Base-by-base conservation (phyloP, 1,284 basidiomycete species). In the Inonotus hispidus region DNA sequence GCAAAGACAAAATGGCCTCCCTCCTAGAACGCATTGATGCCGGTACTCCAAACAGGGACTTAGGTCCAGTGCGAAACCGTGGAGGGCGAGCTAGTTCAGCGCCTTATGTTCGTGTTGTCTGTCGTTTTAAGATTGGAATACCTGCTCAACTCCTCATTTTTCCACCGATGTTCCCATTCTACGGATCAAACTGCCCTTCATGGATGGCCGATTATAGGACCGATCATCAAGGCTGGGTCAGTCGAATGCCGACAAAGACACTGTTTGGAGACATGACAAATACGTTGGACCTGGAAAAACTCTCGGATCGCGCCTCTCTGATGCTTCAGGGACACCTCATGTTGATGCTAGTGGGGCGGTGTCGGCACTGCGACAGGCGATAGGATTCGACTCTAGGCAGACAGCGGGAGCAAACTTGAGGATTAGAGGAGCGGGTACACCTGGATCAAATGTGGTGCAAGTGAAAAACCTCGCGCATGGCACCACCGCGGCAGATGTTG, bases 401-500 rank as follows among this genome's bases (percentile, higher is more conserved):
- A n/a, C n/a, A n/a, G 55, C 55, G 14, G 39, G 62, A 73, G 66
- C 63, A 74, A 72, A 60, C 47, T 69, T 92, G 32, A 80, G 78
- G 19, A 93, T 93, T 71, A 89, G 89, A 71, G 92, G 92, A 8
- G 90, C 90, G 10, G 79, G 83, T 61, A 71, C 76, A 19, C 72
- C 74, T 23, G 83, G 83, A 7, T 66, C 66, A 11, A 90, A 89
- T 63, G 85, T 90, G 55, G 85, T 94, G 0, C 83, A 92, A 67
- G 86, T 94, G 14, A 78, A 83, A 8, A 89, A 88, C 6, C 74
- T 94, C 29, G 89, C 88, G 5, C 74, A 73, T 19, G 92, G 92
- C 4, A 94, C 92, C 29, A 92, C 88, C 2, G 79, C 89, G 23
- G 91, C 88, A 37, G 92, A 94, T 69, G 92, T 94, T 58, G 82